These are phyloP conservation scores for Teunomyces stri DNA, from an alignment of 805 yeast genomes.

Conservation along the genomic window DNA sequence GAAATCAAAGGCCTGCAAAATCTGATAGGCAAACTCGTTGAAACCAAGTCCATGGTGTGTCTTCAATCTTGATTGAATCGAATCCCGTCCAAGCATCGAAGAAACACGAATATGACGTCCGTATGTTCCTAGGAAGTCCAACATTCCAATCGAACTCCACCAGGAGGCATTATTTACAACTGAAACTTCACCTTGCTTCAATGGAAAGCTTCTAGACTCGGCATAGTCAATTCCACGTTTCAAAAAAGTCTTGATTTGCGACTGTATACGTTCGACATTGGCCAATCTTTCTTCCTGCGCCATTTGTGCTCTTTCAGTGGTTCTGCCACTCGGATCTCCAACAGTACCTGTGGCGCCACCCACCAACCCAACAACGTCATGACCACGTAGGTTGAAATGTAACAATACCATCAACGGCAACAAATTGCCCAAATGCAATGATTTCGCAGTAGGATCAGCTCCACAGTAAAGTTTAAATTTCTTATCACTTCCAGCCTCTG, in stretches of 20 bases:
- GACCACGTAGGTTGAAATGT: slow-evolving; percentile 84
- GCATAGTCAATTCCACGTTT: slow-evolving; percentile 63
- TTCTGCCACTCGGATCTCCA: slow-evolving; percentile 95
- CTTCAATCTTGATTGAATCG: slow-evolving; percentile 70
- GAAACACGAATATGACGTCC: slow-evolving; percentile 80
- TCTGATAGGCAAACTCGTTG: slow-evolving; percentile 91
- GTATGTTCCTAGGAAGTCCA: slow-evolving; percentile 71
- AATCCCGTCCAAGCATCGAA: slow-evolving; percentile 86
- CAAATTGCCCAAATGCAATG: slow-evolving; percentile 87
- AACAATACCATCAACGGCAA: slow-evolving; percentile 81
- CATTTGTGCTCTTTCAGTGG: slow-evolving; percentile 67
- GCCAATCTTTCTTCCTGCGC: slow-evolving; percentile 46
- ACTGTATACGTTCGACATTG: slow-evolving; percentile 59
- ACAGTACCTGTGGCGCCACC: slow-evolving; percentile 96
- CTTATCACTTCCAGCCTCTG: slow-evolving; percentile 19
- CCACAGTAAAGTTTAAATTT: slow-evolving; percentile 78
- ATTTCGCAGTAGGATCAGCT: slow-evolving; percentile 91
- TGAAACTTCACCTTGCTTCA: slow-evolving; percentile 35
- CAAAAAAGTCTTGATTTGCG: slow-evolving; percentile 64
- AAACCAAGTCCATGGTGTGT: slow-evolving; percentile 81
- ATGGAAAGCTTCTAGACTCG: slow-evolving; percentile 41
- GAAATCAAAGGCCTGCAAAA: slow-evolving; percentile 91
- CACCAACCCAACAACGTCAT: slow-evolving; percentile 75
- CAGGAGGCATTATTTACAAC: slow-evolving; percentile 70
- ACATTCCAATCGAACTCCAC: slow-evolving; percentile 79